phyloP scores from a whole-genome alignment of 768 basidiomycete genomes.

The Phallus indusiatus region DNA sequence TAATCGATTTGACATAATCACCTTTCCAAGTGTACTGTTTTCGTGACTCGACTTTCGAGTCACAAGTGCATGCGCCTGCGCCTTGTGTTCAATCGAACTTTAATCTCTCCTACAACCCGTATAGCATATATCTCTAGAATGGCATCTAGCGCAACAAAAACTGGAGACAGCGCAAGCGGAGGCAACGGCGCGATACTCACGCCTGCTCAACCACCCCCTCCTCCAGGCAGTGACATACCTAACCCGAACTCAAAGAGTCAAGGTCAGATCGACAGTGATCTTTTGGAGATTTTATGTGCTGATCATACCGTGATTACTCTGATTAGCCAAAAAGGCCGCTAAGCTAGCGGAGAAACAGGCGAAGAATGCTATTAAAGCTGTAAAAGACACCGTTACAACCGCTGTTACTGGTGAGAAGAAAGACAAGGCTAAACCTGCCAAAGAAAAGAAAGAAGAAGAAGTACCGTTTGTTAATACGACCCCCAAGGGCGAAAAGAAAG shows the following conservation, averaged over 20 bases:
- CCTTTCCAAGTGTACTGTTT: no score
- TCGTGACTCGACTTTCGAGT: background rate
- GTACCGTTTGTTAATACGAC: slow-evolving; percentile 81
- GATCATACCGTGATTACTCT: background rate
- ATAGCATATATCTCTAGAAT: background rate
- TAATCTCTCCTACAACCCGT: background rate
- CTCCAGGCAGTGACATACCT: slow-evolving; percentile 5
- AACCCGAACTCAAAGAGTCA: slow-evolving; percentile 9
- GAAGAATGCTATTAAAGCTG: slow-evolving; percentile 58
- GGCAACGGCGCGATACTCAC: background rate
- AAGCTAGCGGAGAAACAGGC: slow-evolving; percentile 48
- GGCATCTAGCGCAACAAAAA: background rate
- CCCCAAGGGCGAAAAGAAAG: slow-evolving; percentile 89
- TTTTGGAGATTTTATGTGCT: background rate
- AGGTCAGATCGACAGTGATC: slow-evolving; percentile 1
- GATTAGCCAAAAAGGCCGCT: slow-evolving; percentile 34
- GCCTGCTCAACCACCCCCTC: background rate
- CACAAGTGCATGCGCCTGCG: background rate
- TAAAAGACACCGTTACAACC: slow-evolving; percentile 33
- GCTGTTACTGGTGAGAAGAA: slow-evolving; percentile 52
- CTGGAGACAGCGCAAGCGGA: background rate
- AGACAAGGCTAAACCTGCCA: slow-evolving; percentile 49
- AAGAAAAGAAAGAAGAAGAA: slow-evolving; percentile 63
- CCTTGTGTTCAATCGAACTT: background rate
- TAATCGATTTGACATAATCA: no score